phyloP scores from a whole-genome alignment of 208 protist genomes.

The Trypanosoma scelopori region DNA sequence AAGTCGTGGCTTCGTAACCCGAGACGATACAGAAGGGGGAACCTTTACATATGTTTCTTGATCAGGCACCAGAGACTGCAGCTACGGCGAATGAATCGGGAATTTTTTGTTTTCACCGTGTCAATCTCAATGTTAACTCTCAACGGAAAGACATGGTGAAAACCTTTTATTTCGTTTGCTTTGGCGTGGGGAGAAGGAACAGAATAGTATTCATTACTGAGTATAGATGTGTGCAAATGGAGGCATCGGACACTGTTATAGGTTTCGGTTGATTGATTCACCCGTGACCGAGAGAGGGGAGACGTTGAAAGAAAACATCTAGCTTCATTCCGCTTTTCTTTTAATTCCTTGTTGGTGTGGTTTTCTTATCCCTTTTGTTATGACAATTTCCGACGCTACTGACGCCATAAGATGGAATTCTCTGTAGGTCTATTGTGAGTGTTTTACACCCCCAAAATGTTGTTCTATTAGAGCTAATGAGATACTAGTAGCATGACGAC shows the following conservation, averaged over 20 bases:
- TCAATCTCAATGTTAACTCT: constrained; percentile 10
- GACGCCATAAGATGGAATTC: too few relatives aligned
- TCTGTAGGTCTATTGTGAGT: too few relatives aligned
- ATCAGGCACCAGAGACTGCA: not conserved
- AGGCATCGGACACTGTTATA: too few relatives aligned
- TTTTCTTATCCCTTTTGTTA: constrained; percentile 12
- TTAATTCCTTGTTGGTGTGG: not conserved
- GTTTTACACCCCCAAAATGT: too few relatives aligned
- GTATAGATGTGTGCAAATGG: too few relatives aligned
- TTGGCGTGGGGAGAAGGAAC: too few relatives aligned
- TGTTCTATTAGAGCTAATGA: constrained; percentile 2
- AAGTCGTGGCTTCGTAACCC: constrained; percentile 44
- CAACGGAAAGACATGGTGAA: not conserved
- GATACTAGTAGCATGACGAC: constrained; percentile 1
- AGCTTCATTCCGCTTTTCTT: constrained; percentile 14
- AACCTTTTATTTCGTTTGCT: too few relatives aligned
- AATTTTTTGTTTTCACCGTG: constrained; percentile 19
- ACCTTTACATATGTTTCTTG: constrained; percentile 36
- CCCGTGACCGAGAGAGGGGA: too few relatives aligned
- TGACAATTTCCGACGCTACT: not conserved
- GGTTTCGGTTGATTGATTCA: too few relatives aligned
- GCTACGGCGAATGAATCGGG: too few relatives aligned
- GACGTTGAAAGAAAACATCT: not conserved
- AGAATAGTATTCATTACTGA: too few relatives aligned
- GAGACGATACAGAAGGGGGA: constrained; percentile 31